Base-by-base conservation (phyloP, 495 filamentous ascomycete genomes). In the Hypomontagnella monticulosa region DNA sequence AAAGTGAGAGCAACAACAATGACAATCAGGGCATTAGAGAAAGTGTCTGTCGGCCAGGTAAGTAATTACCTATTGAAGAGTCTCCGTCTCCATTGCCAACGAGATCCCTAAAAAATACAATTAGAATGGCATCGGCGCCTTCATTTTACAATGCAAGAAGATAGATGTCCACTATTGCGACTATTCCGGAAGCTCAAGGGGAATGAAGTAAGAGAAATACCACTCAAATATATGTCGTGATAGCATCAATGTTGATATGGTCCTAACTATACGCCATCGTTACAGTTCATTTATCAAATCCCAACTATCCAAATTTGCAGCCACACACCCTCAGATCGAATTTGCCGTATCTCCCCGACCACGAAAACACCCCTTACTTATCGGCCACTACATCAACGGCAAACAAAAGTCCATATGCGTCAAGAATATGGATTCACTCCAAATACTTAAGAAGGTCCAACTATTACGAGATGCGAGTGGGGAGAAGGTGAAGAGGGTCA, bases 161-260 rank as follows among this genome's bases (percentile, higher is more conserved):
- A 83, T 99, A 74, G 91, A 97, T 74, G 90, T 99, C 72, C 91
- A 96, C 79, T 99, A 96, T 83, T 97, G 95, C 81, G 93, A 97
- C 81, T 92, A 88, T 84, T 91, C 89, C 4, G 95, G 93, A 66
- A 93, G 90, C 76, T 97, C 93, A 33, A 84, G 79, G 59, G 95
- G 95, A 73, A 97, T 99, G 93, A 93, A 94, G 93, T 97, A 81
- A 68, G 87, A 79, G 0, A 46, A 57, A 33, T 14, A n/a, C 43
- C n/a, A 52, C 41, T 57, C 12, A n/a, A 44, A 43, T 37, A 30
- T 32, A 0, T 38, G 41, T 6, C 6, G 7, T 57, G 8, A 4
- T 16, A 16, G 18, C 15, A 10, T 11, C 54, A 23, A n/a, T n/a
- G n/a, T 33, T 4, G 15, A 30, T 15, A 8, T 14, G 3, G 12